These are phyloP conservation scores for Globisporangium cystogenes DNA, from an alignment of 352 stramenopile genomes.

Conservation along the genomic window DNA sequence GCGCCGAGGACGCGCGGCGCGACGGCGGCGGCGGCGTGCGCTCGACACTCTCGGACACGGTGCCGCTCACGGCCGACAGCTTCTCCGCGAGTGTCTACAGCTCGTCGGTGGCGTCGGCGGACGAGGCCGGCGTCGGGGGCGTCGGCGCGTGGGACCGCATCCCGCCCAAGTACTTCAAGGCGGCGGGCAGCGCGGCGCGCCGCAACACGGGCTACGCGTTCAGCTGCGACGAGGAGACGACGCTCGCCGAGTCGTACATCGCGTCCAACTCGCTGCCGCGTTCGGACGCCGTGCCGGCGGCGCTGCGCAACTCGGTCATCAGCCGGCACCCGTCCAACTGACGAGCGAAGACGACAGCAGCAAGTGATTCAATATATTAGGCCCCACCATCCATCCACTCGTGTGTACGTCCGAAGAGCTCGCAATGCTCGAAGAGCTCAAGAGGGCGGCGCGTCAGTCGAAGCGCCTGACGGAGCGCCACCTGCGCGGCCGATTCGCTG, in stretches of 20 bases:
- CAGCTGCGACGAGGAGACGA: slow-evolving; percentile 82
- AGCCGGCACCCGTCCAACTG: slow-evolving; percentile 3
- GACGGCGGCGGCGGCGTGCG: slow-evolving; percentile 5
- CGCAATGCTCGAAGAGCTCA: no score
- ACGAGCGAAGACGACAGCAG: no score
- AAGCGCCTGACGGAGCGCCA: no score
- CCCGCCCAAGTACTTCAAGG: slow-evolving; percentile 27
- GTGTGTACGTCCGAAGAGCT: no score
- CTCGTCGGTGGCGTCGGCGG: slow-evolving; percentile 35
- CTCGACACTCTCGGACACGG: slow-evolving; percentile 20
- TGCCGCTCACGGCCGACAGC: slow-evolving; percentile 28
- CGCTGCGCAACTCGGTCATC: slow-evolving; percentile 59
- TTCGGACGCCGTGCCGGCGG: slow-evolving; percentile 56
- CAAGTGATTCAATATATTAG: slow-evolving; percentile 4
- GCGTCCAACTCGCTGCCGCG: slow-evolving; percentile 70
- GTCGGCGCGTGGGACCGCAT: slow-evolving; percentile 31
- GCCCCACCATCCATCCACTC: no score
- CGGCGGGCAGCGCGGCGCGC: slow-evolving; percentile 19
- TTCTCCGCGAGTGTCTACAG: slow-evolving; percentile 67
- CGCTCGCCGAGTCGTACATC: slow-evolving; percentile 78
- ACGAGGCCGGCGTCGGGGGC: slow-evolving; percentile 30
- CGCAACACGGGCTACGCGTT: slow-evolving; percentile 77
- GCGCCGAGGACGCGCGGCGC: slow-evolving; percentile 6
- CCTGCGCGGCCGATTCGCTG: no score
- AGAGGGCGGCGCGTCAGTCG: no score